Evolutionary conservation across 768 basidiomycete species (phyloP).

Genomic region (Trametes villosa): DNA sequence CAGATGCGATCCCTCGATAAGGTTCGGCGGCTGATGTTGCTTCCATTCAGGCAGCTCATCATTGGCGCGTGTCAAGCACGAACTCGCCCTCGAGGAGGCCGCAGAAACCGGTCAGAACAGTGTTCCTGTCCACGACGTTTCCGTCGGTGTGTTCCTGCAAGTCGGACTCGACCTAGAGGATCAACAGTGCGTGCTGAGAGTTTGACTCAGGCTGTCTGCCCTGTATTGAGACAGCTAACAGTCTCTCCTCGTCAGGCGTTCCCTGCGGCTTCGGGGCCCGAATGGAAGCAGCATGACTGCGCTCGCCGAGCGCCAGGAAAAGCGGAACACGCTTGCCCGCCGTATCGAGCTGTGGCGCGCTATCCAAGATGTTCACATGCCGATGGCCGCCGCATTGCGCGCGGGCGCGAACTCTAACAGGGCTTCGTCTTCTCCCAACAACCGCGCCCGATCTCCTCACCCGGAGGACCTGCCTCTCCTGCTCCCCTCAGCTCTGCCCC

Average conservation of each 20-base stretch:
- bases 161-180: conserved; percentile 31
- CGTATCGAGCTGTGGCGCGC: conserved; percentile 17
- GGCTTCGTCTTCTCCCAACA: too few species aligned
- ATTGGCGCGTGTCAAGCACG: not conserved
- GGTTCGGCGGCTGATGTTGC: too few species aligned
- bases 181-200: conserved; percentile 33
- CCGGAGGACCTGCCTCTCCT: too few species aligned
- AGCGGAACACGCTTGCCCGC: not conserved
- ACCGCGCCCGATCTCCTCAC: not conserved
- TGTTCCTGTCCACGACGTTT: conserved; percentile 17
- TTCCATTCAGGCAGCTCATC: too few species aligned
- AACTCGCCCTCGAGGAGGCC: conserved; percentile 20
- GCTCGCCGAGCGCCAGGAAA: conserved; percentile 5
- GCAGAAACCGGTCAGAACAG: not conserved
- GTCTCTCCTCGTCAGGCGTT: not conserved
- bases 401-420: not conserved
- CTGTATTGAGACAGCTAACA: too few species aligned
- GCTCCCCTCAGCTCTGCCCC: too few species aligned
- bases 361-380: conserved; percentile 25
- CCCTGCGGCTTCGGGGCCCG: not conserved
- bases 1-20: too few species aligned
- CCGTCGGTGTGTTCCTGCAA: conserved; percentile 20
- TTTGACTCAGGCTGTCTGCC: not conserved
- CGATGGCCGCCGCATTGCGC: not conserved
- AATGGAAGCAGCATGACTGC: not conserved